A percentile compares a stretch with the other conserved stretches of the same genome.
These are phyloP conservation scores for Cryphonectria japonica DNA, from an alignment of 2,329 filamentous ascomycete genomes.

Conservation along the genomic window DNA sequence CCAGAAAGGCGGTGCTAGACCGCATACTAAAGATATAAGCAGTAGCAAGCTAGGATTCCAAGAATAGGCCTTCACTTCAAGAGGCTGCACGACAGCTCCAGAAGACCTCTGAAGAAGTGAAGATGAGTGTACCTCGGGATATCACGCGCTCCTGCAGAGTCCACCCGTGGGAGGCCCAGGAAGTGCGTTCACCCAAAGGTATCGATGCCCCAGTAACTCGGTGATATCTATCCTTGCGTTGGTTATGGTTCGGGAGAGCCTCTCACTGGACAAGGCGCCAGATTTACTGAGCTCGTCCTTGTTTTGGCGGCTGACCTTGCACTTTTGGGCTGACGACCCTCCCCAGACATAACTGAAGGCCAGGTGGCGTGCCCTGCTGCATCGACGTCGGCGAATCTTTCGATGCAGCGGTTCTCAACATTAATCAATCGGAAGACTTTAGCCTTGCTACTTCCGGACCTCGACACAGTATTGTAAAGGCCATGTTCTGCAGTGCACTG, in stretches of 20 bases:
- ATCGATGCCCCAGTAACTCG: too few relatives aligned
- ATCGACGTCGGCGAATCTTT: not conserved
- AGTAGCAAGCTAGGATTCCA: too few relatives aligned
- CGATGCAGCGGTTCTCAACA: not conserved
- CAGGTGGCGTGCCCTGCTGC: not conserved
- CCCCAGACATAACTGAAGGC: not conserved
- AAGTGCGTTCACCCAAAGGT: not conserved
- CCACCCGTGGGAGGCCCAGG: not conserved
- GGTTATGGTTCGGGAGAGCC: not conserved
- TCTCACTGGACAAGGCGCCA: not conserved
- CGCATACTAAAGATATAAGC: too few relatives aligned
- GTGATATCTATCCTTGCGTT: too few relatives aligned
- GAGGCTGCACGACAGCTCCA: not conserved
- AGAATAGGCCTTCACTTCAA: not conserved
- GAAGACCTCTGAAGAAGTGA: not conserved
- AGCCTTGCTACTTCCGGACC: not conserved
- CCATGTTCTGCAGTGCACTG: not conserved
- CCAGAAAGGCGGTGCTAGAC: too few relatives aligned
- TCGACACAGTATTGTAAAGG: not conserved
- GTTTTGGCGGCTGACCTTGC: not conserved
- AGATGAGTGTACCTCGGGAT: not conserved
- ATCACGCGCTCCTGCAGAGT: slow-evolving; percentile 1
- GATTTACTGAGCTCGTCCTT: not conserved
- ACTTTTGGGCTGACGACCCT: not conserved
- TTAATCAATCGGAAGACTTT: not conserved